Percentiles rank a stretch among this genome's conserved stretches.
Evolutionary conservation across 192 early-diverging fungal genomes (phyloP).

Genomic region (Coemansia sp.): DNA sequence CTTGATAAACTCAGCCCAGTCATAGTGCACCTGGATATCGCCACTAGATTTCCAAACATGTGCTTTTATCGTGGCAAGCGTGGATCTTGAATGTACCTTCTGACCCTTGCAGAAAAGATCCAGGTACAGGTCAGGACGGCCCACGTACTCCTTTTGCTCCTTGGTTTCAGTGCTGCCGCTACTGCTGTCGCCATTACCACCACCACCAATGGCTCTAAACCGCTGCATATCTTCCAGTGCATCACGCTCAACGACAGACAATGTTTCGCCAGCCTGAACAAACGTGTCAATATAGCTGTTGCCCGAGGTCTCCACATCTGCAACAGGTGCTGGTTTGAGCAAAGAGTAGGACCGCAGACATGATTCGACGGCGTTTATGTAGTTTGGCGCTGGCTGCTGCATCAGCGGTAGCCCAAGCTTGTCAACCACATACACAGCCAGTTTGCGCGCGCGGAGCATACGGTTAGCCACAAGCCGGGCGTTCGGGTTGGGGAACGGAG

Average conservation of each 20-base stretch:
- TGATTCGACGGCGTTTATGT: slow-evolving; percentile 38
- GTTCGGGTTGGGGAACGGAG: slow-evolving; percentile 49
- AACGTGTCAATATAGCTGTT: slow-evolving; percentile 19
- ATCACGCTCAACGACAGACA: slow-evolving; percentile 28
- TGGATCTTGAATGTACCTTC: slow-evolving; percentile 20
- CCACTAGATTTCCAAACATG: slow-evolving; percentile 50
- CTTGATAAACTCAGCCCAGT: slow-evolving; percentile 53
- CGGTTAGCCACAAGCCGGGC: slow-evolving; percentile 80
- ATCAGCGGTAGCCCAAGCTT: slow-evolving; percentile 60
- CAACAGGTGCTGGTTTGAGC: background rate
- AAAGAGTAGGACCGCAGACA: slow-evolving; percentile 27
- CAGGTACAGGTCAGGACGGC: slow-evolving; percentile 47
- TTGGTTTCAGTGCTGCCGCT: background rate
- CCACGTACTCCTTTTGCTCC: slow-evolving; percentile 21
- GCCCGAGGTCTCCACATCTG: background rate
- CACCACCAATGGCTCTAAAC: slow-evolving; percentile 21
- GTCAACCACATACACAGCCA: slow-evolving; percentile 81
- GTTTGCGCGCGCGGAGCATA: slow-evolving; percentile 84
- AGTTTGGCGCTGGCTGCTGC: slow-evolving; percentile 50
- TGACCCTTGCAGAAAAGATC: slow-evolving; percentile 44
- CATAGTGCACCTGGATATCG: slow-evolving; percentile 52
- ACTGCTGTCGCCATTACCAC: background rate
- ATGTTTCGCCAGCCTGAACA: slow-evolving; percentile 28
- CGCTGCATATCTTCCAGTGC: slow-evolving; percentile 34
- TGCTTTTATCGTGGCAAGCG: slow-evolving; percentile 51